Evolutionary conservation across 768 basidiomycete species (phyloP).

Genomic region (Suillus tomentosus): DNA sequence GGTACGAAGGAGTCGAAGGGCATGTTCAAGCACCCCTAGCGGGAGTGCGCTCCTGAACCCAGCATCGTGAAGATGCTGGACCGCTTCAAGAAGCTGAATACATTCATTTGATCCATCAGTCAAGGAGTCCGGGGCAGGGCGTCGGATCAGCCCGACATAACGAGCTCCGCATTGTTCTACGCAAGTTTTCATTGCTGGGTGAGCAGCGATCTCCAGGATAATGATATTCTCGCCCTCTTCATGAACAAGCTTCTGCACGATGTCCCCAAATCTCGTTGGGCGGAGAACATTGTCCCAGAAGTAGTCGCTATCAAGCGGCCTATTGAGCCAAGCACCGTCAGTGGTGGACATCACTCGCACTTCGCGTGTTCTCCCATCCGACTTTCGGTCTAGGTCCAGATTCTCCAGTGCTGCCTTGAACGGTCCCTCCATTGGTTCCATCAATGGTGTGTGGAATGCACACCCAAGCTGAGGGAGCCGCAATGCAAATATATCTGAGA

Average conservation of each 20-base stretch:
- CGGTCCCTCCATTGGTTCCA: constrained; percentile 35
- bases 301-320: constrained; percentile 27
- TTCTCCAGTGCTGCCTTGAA: constrained; percentile 27
- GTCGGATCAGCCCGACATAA: constrained; percentile 30
- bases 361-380: constrained; percentile 9
- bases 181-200: constrained; percentile 37
- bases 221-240: constrained; percentile 31
- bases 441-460: constrained; percentile 39
- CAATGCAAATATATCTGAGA: constrained; percentile 33
- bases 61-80: neutral
- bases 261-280: constrained; percentile 37
- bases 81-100: neutral
- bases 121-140: constrained; percentile 25
- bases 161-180: constrained; percentile 38
- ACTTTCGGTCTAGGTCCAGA: neutral
- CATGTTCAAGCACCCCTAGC: neutral
- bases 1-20: constrained; percentile 1
- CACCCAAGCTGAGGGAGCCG: constrained; percentile 24
- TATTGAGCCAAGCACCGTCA: constrained; percentile 35
- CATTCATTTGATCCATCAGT: constrained; percentile 2
- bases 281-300: constrained; percentile 40
- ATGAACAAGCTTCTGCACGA: constrained; percentile 32
- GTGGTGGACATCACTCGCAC: constrained; percentile 38
- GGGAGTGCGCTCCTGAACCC: neutral
- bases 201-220: constrained; percentile 36